Percentiles rank a stretch among this genome's conserved stretches.
phyloP scores from a whole-genome alignment of 208 protist genomes.

The Trypanosoma grayi region DNA sequence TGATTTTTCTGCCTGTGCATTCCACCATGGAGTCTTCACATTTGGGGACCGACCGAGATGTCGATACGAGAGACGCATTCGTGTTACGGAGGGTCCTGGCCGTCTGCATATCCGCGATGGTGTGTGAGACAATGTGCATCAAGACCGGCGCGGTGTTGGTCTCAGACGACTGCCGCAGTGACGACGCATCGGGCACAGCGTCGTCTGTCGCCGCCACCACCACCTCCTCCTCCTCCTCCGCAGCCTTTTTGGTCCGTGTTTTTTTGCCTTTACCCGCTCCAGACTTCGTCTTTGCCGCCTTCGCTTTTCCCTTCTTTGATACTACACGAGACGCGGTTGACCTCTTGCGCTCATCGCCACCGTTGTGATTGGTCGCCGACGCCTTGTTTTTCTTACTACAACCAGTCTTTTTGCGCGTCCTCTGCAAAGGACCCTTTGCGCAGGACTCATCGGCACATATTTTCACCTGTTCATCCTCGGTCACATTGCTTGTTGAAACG shows the following conservation, averaged over 20 bases:
- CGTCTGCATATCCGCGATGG: constrained; percentile 11
- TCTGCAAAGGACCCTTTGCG: too few relatives aligned
- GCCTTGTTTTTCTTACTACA: background rate
- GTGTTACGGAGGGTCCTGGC: background rate
- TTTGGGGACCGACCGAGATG: background rate
- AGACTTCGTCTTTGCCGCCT: background rate
- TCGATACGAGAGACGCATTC: background rate
- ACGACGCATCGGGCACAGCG: too few relatives aligned
- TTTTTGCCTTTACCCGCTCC: too few relatives aligned
- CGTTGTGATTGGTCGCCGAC: background rate
- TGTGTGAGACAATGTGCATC: constrained; percentile 10
- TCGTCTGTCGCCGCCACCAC: too few relatives aligned
- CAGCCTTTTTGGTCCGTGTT: too few relatives aligned
- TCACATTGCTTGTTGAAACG: too few relatives aligned
- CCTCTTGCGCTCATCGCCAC: too few relatives aligned
- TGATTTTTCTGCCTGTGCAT: too few relatives aligned
- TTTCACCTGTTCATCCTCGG: too few relatives aligned
- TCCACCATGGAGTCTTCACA: background rate
- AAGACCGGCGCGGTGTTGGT: background rate
- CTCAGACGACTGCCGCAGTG: background rate
- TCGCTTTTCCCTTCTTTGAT: background rate
- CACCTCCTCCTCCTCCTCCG: too few relatives aligned
- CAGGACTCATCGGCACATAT: too few relatives aligned
- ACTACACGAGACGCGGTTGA: too few relatives aligned
- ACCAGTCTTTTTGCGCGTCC: background rate